phyloP scores from a whole-genome alignment of 139 green algal species.

The Desmodesmus armatus region DNA sequence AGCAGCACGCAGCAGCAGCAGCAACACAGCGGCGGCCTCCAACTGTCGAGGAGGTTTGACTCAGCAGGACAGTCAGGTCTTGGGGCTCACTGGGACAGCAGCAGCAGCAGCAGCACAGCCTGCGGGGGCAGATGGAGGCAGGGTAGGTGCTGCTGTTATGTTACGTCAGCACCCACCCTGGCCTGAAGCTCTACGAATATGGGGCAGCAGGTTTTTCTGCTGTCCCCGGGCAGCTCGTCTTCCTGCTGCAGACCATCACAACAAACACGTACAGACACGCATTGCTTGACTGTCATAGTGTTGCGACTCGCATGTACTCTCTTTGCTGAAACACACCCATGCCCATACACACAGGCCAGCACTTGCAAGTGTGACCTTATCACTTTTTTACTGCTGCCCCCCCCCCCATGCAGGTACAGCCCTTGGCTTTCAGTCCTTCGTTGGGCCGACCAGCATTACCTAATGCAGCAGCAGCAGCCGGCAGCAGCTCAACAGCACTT shows the following conservation, averaged over 20 bases:
- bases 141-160: slow-evolving; percentile 7
- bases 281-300: too few species aligned
- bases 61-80: slow-evolving; percentile 3
- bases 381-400: too few species aligned
- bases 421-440: not conserved
- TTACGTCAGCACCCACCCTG: not conserved
- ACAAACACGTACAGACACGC: too few species aligned
- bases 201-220: too few species aligned
- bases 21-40: not conserved
- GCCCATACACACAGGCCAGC: too few species aligned
- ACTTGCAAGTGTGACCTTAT: too few species aligned
- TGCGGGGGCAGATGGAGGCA: not conserved
- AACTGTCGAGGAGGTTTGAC: not conserved
- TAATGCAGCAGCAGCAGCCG: not conserved
- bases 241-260: too few species aligned
- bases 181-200: too few species aligned
- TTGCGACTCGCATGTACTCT: too few species aligned
- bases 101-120: not conserved
- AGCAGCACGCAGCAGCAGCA: not conserved
- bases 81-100: not conserved
- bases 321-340: too few species aligned
- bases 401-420: not conserved
- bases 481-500: not conserved
- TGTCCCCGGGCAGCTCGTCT: too few species aligned
- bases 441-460: not conserved